Percentiles rank a stretch among this genome's conserved stretches.
Evolutionary conservation across 1,139 yeast species (phyloP).

Genomic region (Eremothecium gossypii): DNA sequence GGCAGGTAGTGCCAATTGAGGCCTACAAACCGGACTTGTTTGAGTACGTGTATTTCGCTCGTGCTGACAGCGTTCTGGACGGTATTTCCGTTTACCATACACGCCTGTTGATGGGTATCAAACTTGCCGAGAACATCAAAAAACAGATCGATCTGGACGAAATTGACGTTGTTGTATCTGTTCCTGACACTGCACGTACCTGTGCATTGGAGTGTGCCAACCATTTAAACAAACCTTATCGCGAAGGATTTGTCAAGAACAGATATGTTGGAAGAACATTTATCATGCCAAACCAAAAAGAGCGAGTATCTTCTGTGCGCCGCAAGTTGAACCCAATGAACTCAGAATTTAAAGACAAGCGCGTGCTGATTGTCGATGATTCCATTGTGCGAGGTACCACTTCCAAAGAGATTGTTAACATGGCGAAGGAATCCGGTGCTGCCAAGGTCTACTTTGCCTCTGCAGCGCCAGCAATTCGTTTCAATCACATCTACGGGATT

Average conservation of each 20-base stretch:
- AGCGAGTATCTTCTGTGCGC: constrained; percentile 88
- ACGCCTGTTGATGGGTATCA: constrained; percentile 89
- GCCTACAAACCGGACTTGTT: constrained; percentile 90
- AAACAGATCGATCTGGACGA: constrained; percentile 41
- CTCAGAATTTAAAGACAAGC: constrained; percentile 75
- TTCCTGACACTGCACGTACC: constrained; percentile 94
- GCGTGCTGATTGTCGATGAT: constrained; percentile 91
- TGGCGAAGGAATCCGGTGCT: constrained; percentile 99
- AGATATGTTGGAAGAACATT: constrained; percentile 96
- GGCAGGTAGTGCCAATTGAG: constrained; percentile 74
- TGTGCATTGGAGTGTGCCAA: constrained; percentile 92
- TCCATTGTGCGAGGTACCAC: constrained; percentile 97
- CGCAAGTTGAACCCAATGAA: constrained; percentile 95
- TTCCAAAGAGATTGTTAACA: constrained; percentile 86
- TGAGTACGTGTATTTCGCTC: constrained; percentile 94
- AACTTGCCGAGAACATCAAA: constrained; percentile 66
- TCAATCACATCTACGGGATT: constrained; percentile 92
- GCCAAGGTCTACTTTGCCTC: constrained; percentile 87
- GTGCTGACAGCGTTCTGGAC: constrained; percentile 93
- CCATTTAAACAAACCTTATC: constrained; percentile 66
- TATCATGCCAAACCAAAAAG: constrained; percentile 96
- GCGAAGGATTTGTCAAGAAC: constrained; percentile 96
- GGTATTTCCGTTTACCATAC: constrained; percentile 92
- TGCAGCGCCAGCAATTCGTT: constrained; percentile 94
- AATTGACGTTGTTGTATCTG: constrained; percentile 94